Evolutionary conservation across 768 basidiomycete species (phyloP), one percentile per base, ranked within the genome.

Genomic region (Serendipita indica): DNA sequence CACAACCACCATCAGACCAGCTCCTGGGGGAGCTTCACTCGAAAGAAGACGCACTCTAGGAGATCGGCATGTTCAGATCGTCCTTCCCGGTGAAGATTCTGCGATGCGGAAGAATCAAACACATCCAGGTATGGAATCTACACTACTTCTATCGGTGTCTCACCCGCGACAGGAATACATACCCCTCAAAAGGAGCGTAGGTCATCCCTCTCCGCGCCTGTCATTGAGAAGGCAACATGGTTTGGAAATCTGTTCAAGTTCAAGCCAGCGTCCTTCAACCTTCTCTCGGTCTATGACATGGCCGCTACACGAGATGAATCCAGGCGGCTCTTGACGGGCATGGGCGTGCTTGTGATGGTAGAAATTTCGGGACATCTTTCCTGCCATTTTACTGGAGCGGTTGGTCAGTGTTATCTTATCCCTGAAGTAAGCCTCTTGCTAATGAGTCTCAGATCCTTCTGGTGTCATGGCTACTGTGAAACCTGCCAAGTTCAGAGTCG

Each of bases 161-260:
- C n/a, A n/a, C n/a, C n/a, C n/a, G n/a, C n/a, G n/a, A n/a, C n/a
- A n/a, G n/a, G n/a, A n/a, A n/a, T n/a, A n/a, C n/a, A n/a, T n/a
- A n/a, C n/a, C n/a, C n/a, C n/a, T n/a, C n/a, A n/a, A n/a, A n/a
- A n/a, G n/a, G n/a, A n/a, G n/a, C n/a, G n/a, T n/a, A n/a, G n/a
- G n/a, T n/a, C n/a, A n/a, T n/a, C n/a, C n/a, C n/a, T n/a, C n/a
- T n/a, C n/a, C n/a, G 22, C 49, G 3, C n/a, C 49, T 27, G 22
- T 28, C 32, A 3, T 4, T 7, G 49, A 54, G 49, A 54, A 33
- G 30, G 32, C 32, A 62, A 79, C 77, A 56, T 98, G 93, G 94
- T 79, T 99, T 62, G 81, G 82, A 41, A 86, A 83, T 65, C 77
- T 96, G 39, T 93, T 97, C 78, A 86, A 80, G 67, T 83, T 89